Evolutionary conservation across 1,139 yeast species (phyloP), one percentile per base, ranked within the genome.

Genomic region (Lodderomyces margitis): DNA sequence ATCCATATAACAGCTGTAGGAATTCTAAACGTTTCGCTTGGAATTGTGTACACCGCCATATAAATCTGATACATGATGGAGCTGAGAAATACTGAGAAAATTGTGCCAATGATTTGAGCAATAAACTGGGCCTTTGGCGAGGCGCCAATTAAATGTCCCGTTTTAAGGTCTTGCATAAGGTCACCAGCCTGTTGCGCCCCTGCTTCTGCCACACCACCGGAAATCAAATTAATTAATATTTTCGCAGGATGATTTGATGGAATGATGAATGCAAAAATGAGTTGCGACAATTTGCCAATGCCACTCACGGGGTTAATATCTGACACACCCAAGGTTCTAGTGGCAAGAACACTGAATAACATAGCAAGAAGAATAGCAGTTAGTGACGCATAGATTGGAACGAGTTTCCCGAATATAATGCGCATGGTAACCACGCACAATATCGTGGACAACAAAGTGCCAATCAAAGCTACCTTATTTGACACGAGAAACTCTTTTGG

Each of bases 161-260:
- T 91, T 59, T 92, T 92, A 53, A 91, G 71, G 62, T 92, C 98
- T 68, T 92, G 98, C 96, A 91, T 87, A 56, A 92, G 70, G 64
- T 92, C 98, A 12, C 98, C 98, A 1, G 98, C 97, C 62, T 92
- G 98, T 62, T 92, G 98, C 2, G 98, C 97, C 6, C 98, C 98
- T 1, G 98, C 98, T 64, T 92, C 98, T 1, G 98, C 95, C 25
- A 92, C 83, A 6, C 96, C 98, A 12, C 98, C 98, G 3, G 98
- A 96, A 2, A 92, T 83, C 42, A 92, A 69, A 58, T 92, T 92
- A 39, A 89, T 81, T 32, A 92, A 67, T 3, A 92, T 86, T 12
- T 87, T 80, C 2, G 94, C 89, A 1, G 95, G 95, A 47, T 83
- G 86, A 37, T 71, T 63, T 12, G 71, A 70, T 1, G 97, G 95